A percentile compares a stretch with the other conserved stretches of the same genome.
Conservation (phyloP, 202 grass and related monocot species). For the Digitaria exilis region DNA sequence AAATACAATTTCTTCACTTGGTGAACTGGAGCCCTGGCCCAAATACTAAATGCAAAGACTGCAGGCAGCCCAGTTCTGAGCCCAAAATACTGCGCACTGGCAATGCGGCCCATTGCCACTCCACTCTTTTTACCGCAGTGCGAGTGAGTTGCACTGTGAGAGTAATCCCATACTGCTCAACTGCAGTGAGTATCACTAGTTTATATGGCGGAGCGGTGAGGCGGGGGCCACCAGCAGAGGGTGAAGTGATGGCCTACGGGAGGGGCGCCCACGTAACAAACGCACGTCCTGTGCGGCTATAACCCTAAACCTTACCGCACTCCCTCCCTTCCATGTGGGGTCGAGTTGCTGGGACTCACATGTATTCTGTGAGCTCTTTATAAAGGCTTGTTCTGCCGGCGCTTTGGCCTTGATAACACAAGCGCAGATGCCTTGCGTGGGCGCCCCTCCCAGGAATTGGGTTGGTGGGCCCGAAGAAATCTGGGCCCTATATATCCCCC, state of each 20-base stretch:
- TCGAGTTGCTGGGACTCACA: background rate
- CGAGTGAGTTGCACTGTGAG: background rate
- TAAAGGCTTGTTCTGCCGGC: conserved; percentile 32
- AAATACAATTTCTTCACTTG: background rate
- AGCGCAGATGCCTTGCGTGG: conserved; percentile 35
- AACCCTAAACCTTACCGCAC: conserved; percentile 32
- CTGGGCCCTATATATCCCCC: conserved; percentile 34
- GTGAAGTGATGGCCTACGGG: conserved; percentile 22
- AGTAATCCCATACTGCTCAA: conserved; percentile 25
- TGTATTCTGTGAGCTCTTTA: no score
- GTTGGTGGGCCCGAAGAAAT: background rate
- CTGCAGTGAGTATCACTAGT: accelerated
- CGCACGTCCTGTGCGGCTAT: background rate
- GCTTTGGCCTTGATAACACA: conserved; percentile 47
- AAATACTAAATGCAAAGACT: background rate
- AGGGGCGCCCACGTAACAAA: background rate
- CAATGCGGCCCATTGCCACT: background rate
- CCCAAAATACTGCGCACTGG: background rate
- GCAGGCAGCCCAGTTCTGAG: background rate
- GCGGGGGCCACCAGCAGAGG: accelerated
- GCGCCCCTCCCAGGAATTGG: background rate
- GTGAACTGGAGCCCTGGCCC: background rate
- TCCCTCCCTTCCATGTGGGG: conserved; percentile 26
- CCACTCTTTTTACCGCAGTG: background rate
- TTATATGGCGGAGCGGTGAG: background rate